Percentiles rank a stretch among this genome's conserved stretches.
Evolutionary conservation across 2,329 filamentous ascomycete genomes (phyloP).

Genomic region (Trichophyton mentagrophytes): DNA sequence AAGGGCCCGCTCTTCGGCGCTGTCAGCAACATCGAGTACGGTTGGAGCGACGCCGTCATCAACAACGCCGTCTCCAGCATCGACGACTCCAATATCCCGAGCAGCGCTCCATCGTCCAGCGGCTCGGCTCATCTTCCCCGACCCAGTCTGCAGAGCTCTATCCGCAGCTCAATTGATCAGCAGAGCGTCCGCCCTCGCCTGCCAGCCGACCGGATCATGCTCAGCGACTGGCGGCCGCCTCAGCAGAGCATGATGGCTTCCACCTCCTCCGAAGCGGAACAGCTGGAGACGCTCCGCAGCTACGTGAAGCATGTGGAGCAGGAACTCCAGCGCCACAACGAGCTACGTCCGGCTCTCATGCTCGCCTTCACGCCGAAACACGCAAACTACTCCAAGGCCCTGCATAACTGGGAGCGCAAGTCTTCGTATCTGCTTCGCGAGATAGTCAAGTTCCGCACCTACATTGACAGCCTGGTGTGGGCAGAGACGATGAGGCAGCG

Average conservation of each 20-base stretch:
- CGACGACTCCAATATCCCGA: conserved; percentile 24
- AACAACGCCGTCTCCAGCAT: conserved; percentile 61
- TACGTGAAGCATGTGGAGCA: conserved; percentile 81
- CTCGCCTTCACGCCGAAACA: conserved; percentile 79
- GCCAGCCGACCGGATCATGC: conserved; percentile 69
- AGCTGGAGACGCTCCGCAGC: conserved; percentile 57
- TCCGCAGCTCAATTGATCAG: conserved; percentile 55
- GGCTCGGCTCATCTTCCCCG: conserved; percentile 18
- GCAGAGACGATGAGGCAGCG: conserved; percentile 58
- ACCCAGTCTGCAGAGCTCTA: conserved; percentile 48
- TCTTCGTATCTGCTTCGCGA: conserved; percentile 81
- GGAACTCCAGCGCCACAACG: conserved; percentile 77
- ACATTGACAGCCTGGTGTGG: conserved; percentile 69
- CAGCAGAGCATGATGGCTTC: conserved; percentile 82
- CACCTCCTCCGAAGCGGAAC: conserved; percentile 63
- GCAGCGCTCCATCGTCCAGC: conserved; percentile 16
- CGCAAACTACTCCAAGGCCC: conserved; percentile 66
- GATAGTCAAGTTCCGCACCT: conserved; percentile 93
- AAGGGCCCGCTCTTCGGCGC: conserved; percentile 87
- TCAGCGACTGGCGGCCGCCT: conserved; percentile 81
- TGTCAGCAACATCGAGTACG: conserved; percentile 94
- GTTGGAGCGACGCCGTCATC: conserved; percentile 80
- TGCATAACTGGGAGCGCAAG: conserved; percentile 96
- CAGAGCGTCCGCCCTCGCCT: conserved; percentile 52
- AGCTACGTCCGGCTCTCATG: conserved; percentile 73